phyloP scores from a whole-genome alignment of 768 basidiomycete genomes.

The Boletus subparvulus region DNA sequence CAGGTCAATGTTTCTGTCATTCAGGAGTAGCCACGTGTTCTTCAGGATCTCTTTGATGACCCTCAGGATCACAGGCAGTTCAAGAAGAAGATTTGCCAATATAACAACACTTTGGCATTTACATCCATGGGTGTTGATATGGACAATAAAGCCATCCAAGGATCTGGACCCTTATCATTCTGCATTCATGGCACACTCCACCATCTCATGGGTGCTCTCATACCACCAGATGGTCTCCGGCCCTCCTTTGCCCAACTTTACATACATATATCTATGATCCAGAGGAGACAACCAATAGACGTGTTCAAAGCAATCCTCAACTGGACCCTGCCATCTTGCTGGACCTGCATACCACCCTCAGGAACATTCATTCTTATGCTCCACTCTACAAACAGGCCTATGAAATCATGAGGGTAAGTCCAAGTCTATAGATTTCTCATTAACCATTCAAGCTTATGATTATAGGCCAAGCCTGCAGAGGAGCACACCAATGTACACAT shows the following conservation, averaged over 20 bases:
- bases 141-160: neutral
- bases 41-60: constrained; percentile 16
- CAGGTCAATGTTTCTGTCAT: constrained; percentile 24
- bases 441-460: too few species aligned
- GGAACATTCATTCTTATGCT: constrained; percentile 25
- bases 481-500: too few species aligned
- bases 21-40: constrained; percentile 13
- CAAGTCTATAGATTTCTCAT: too few species aligned
- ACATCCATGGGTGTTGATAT: constrained; percentile 5
- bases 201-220: constrained; percentile 37
- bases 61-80: constrained; percentile 18
- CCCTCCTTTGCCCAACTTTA: constrained; percentile 39
- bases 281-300: constrained; percentile 29
- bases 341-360: constrained; percentile 26
- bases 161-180: constrained; percentile 19
- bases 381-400: constrained; percentile 33
- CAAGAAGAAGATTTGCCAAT: constrained; percentile 37
- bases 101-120: constrained; percentile 31
- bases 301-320: constrained; percentile 24
- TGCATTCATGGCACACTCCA: constrained; percentile 36
- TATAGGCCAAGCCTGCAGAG: too few species aligned
- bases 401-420: constrained; percentile 25
- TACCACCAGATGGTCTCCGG: constrained; percentile 11
- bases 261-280: constrained; percentile 46
- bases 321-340: constrained; percentile 21